These are phyloP conservation scores for Passiflora organensis DNA, from an alignment of 345 rosid genomes.

Conservation along the genomic window DNA sequence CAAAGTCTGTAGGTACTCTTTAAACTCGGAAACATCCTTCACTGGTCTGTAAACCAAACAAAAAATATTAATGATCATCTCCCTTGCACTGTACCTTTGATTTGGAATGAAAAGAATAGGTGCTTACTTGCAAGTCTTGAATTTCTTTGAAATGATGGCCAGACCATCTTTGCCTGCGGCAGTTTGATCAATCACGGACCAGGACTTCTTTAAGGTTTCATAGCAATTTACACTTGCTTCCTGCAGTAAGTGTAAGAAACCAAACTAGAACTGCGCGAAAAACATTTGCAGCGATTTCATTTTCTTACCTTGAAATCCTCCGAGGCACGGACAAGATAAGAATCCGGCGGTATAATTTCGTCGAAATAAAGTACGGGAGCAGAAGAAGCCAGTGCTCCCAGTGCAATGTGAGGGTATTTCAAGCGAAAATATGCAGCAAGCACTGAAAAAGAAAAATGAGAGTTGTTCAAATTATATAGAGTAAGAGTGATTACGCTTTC, in stretches of 20 bases:
- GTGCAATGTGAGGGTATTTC: slow-evolving; percentile 37
- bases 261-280: background rate
- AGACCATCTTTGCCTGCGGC: slow-evolving; percentile 23
- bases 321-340: slow-evolving; percentile 15
- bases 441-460: background rate
- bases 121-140: slow-evolving; percentile 33
- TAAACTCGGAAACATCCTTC: slow-evolving; percentile 5
- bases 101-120: background rate
- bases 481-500: background rate
- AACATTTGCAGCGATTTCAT: background rate
- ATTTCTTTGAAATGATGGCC: slow-evolving; percentile 21
- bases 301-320: slow-evolving; percentile 23
- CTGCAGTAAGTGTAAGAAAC: slow-evolving; percentile 14
- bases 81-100: too few species aligned
- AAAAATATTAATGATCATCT: too few species aligned
- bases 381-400: slow-evolving; percentile 39
- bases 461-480: background rate
- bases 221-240: slow-evolving; percentile 31
- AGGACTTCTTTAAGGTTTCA: slow-evolving; percentile 21
- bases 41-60: slow-evolving; percentile 9
- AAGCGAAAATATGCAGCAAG: slow-evolving; percentile 15
- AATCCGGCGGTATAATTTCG: slow-evolving; percentile 17
- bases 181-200: slow-evolving; percentile 28
- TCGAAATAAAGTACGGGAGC: slow-evolving; percentile 36
- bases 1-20: background rate